phyloP scores from a whole-genome alignment of 495 filamentous ascomycete species.

The Xylaria acuta region DNA sequence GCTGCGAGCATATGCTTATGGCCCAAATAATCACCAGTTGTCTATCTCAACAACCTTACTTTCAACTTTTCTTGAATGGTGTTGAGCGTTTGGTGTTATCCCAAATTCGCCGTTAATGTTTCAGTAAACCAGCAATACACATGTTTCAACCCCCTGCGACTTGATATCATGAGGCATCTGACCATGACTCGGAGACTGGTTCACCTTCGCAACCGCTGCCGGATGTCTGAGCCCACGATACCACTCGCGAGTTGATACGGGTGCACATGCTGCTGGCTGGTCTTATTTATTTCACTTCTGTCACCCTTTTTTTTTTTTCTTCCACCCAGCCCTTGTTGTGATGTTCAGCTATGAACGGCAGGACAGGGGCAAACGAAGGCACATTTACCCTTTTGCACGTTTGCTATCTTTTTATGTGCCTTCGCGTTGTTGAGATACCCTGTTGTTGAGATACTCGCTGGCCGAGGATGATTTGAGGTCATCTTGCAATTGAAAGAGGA shows the following conservation, averaged over 20 bases:
- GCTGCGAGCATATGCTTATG: slow-evolving; percentile 22
- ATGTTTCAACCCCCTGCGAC: slow-evolving; percentile 9
- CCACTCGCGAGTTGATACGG: slow-evolving; percentile 22
- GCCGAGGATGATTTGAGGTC: slow-evolving; percentile 38
- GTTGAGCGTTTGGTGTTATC: slow-evolving; percentile 42
- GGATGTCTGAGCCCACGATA: slow-evolving; percentile 19
- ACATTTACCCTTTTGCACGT: slow-evolving; percentile 35
- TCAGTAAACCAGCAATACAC: slow-evolving; percentile 36
- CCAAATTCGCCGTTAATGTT: slow-evolving; percentile 36
- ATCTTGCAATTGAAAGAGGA: slow-evolving; percentile 32
- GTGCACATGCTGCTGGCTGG: slow-evolving; percentile 39
- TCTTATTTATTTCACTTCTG: slow-evolving; percentile 34
- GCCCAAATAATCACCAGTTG: slow-evolving; percentile 28
- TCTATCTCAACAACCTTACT: slow-evolving; percentile 29
- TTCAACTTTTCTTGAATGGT: slow-evolving; percentile 34
- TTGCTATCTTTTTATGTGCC: slow-evolving; percentile 34
- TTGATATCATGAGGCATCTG: neutral
- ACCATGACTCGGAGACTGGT: slow-evolving; percentile 30
- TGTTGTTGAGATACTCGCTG: slow-evolving; percentile 42
- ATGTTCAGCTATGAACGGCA: slow-evolving; percentile 35
- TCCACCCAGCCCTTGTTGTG: slow-evolving; percentile 32
- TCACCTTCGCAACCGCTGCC: slow-evolving; percentile 29
- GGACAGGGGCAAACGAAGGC: slow-evolving; percentile 37
- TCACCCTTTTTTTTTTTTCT: slow-evolving; percentile 28
- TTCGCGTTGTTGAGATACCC: slow-evolving; percentile 44